Evolutionary conservation across 306 rosid genomes (phyloP).

Genomic region (Vigna radiata): DNA sequence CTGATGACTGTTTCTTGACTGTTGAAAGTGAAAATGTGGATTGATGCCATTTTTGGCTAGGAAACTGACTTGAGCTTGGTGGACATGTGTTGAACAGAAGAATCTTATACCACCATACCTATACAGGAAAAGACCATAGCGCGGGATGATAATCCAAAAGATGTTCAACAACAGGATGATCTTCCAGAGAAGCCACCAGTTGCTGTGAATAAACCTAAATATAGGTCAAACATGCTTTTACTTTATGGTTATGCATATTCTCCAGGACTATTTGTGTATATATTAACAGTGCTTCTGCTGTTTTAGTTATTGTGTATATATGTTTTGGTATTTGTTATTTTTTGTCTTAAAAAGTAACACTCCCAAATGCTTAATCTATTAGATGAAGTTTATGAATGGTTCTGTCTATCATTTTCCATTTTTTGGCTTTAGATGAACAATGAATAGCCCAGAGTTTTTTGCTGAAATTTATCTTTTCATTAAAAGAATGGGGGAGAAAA

Average conservation of each 20-base stretch:
- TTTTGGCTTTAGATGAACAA: background rate
- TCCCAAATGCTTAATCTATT: slow-evolving; percentile 17
- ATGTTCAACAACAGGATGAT: slow-evolving; percentile 46
- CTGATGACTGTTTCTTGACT: slow-evolving; percentile 11
- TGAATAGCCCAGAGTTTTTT: background rate
- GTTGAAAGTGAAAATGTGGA: slow-evolving; percentile 16
- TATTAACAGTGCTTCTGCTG: background rate
- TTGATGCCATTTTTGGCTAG: slow-evolving; percentile 16
- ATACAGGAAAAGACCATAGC: slow-evolving; percentile 48
- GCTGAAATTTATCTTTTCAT: background rate
- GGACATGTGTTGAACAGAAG: slow-evolving; percentile 63
- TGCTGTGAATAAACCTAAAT: slow-evolving; percentile 67
- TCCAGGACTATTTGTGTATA: slow-evolving; percentile 9
- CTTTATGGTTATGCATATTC: slow-evolving; percentile 7
- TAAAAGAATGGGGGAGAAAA: background rate
- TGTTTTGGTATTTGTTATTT: slow-evolving; percentile 20
- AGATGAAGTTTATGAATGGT: slow-evolving; percentile 24
- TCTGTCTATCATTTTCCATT: background rate
- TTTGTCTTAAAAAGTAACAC: background rate
- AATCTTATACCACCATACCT: slow-evolving; percentile 47
- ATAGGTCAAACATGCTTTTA: slow-evolving; percentile 57
- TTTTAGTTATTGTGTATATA: background rate
- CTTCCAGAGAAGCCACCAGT: slow-evolving; percentile 44
- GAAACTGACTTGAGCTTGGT: slow-evolving; percentile 40
- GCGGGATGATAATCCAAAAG: slow-evolving; percentile 41